phyloP scores from a whole-genome alignment of 345 rosid species.

The Bretschneidera sinensis region DNA sequence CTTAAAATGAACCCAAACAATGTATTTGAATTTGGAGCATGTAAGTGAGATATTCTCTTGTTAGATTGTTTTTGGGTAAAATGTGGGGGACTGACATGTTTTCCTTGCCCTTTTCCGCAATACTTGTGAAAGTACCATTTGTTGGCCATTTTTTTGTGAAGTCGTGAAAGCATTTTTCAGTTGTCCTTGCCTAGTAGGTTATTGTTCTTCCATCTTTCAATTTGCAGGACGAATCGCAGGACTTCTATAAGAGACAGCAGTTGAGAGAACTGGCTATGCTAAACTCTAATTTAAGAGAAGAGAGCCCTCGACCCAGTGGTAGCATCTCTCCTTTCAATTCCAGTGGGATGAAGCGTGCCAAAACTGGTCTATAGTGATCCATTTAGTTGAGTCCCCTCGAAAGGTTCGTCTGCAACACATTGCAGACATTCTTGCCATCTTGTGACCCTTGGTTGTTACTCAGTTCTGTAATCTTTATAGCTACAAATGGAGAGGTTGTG shows the following conservation, averaged over 20 bases:
- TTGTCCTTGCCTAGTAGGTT: neutral
- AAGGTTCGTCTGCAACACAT: too few species aligned
- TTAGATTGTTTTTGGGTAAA: too few species aligned
- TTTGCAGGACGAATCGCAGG: constrained; percentile 75
- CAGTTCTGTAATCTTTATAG: neutral
- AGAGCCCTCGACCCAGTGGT: constrained; percentile 75
- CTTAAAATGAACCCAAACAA: too few species aligned
- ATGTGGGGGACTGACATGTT: too few species aligned
- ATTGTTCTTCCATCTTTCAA: neutral
- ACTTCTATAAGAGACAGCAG: constrained; percentile 74
- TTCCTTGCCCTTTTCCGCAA: too few species aligned
- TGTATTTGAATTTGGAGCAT: too few species aligned
- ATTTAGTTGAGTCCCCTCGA: too few species aligned
- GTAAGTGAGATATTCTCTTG: too few species aligned
- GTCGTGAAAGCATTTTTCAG: too few species aligned
- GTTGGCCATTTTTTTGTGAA: too few species aligned
- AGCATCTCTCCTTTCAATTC: constrained; percentile 72
- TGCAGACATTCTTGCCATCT: neutral
- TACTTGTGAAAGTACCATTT: too few species aligned
- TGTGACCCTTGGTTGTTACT: neutral
- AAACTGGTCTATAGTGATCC: constrained; percentile 33
- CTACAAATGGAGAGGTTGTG: neutral
- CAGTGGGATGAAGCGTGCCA: constrained; percentile 77
- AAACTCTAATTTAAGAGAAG: constrained; percentile 72
- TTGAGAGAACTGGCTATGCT: constrained; percentile 70